Conservation (phyloP, 1,139 yeast genomes). For the Geotrichum carabidarum region DNA sequence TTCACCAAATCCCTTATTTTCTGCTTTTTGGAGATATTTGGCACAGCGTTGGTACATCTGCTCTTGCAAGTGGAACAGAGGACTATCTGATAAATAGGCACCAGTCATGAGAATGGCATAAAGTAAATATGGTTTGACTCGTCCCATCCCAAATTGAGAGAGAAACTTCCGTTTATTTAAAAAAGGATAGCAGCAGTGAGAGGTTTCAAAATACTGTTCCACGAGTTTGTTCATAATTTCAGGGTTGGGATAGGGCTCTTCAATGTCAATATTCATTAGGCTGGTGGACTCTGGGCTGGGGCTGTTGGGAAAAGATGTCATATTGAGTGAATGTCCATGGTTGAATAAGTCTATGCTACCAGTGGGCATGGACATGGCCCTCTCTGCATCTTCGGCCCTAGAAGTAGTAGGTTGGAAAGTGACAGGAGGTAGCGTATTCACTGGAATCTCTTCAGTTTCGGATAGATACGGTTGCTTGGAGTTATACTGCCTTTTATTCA, state of each 20-base stretch:
- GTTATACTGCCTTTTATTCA: neutral
- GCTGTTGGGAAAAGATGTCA: neutral
- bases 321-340: slow-evolving; percentile 3
- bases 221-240: slow-evolving; percentile 27
- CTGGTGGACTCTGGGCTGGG: neutral
- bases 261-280: slow-evolving; percentile 22
- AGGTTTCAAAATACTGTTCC: slow-evolving; percentile 24
- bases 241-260: slow-evolving; percentile 31
- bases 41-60: slow-evolving; percentile 29
- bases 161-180: slow-evolving; percentile 26
- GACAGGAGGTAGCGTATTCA: neutral
- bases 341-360: slow-evolving; percentile 4
- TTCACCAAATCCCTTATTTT: slow-evolving; percentile 23
- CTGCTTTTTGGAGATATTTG: slow-evolving; percentile 25
- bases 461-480: neutral
- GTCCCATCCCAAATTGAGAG: slow-evolving; percentile 16
- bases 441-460: neutral
- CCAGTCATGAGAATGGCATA: slow-evolving; percentile 32
- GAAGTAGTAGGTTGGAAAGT: neutral
- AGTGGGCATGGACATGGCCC: slow-evolving; percentile 1
- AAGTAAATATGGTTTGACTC: slow-evolving; percentile 29
- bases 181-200: slow-evolving; percentile 24
- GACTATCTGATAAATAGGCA: slow-evolving; percentile 25
- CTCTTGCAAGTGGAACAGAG: slow-evolving; percentile 20
- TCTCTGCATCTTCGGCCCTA: slow-evolving; percentile 4